Evolutionary conservation across 2,329 filamentous ascomycete species (phyloP).

Genomic region (Pseudopithomyces maydicus): DNA sequence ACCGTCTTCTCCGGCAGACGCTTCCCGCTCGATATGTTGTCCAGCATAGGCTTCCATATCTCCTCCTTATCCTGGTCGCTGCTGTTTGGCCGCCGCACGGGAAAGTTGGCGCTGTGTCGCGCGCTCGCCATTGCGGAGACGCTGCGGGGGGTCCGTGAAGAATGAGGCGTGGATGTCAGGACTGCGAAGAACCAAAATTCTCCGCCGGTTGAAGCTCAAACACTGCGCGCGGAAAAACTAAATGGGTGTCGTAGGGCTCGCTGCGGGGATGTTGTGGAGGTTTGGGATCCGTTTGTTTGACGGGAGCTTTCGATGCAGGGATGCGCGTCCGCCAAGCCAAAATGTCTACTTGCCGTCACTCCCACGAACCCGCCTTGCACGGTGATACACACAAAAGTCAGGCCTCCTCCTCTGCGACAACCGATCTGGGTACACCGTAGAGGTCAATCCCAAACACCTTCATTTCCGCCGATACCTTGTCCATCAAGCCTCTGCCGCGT

Average conservation of each 20-base stretch:
- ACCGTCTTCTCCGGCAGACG: constrained; percentile 90
- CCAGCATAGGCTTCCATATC: constrained; percentile 93
- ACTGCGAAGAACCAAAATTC: background rate
- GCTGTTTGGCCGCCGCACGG: constrained; percentile 47
- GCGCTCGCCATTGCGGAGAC: constrained; percentile 41
- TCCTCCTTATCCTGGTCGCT: constrained; percentile 77
- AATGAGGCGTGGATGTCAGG: background rate
- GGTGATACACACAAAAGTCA: background rate
- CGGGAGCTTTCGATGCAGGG: constrained; percentile 37
- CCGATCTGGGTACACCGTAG: background rate
- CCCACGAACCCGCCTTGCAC: background rate
- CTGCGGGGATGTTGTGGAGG: constrained; percentile 26
- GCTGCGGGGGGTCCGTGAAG: constrained; percentile 13
- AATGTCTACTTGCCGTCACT: constrained; percentile 25
- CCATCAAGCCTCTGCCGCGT: background rate
- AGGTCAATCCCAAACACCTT: background rate
- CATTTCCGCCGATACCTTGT: background rate
- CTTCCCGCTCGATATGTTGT: constrained; percentile 87
- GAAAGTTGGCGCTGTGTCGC: constrained; percentile 38
- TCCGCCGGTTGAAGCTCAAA: background rate
- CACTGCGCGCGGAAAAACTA: constrained; percentile 1
- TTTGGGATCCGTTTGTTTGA: constrained; percentile 24
- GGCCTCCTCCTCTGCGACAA: background rate
- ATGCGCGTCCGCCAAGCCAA: constrained; percentile 36
- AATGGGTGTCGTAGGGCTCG: constrained; percentile 14